phyloP scores from a whole-genome alignment of 306 rosid genomes.

The Abrus precatorius region DNA sequence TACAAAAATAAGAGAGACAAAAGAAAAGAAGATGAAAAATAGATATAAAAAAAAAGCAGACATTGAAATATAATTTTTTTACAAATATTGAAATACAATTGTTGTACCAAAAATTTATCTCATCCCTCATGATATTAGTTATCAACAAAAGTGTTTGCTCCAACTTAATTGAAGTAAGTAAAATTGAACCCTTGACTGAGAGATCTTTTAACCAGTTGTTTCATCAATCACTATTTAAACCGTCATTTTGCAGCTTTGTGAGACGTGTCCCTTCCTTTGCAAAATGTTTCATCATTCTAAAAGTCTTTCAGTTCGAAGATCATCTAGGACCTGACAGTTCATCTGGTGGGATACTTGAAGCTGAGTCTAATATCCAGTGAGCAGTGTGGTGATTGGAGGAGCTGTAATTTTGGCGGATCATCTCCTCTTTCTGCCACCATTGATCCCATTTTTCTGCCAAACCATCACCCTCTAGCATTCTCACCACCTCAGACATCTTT shows the following conservation, averaged over 20 bases:
- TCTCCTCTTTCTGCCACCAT: conserved; percentile 84
- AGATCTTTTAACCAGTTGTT: not conserved
- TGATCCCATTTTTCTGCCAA: conserved; percentile 90
- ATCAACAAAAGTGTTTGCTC: conserved; percentile 1
- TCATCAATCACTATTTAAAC: not conserved
- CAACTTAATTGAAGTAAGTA: not conserved
- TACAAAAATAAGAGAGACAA: too few species aligned
- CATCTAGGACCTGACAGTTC: conserved; percentile 92
- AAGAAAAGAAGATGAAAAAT: too few species aligned
- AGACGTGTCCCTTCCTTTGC: not conserved
- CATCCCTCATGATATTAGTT: not conserved
- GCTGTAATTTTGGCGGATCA: conserved; percentile 63
- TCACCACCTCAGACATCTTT: conserved; percentile 91
- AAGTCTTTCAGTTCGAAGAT: conserved; percentile 14
- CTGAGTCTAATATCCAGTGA: conserved; percentile 75
- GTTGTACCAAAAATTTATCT: not conserved
- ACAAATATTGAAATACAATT: too few species aligned
- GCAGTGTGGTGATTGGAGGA: conserved; percentile 54
- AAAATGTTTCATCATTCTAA: not conserved
- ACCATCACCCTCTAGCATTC: conserved; percentile 97
- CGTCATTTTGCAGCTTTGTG: conserved; percentile 1
- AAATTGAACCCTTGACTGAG: not conserved
- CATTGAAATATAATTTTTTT: too few species aligned
- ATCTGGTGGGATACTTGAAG: conserved; percentile 71
- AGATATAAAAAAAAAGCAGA: too few species aligned